Evolutionary conservation across 2,329 filamentous ascomycete genomes (phyloP).

Genomic region (Pestalotiopsis sp.): DNA sequence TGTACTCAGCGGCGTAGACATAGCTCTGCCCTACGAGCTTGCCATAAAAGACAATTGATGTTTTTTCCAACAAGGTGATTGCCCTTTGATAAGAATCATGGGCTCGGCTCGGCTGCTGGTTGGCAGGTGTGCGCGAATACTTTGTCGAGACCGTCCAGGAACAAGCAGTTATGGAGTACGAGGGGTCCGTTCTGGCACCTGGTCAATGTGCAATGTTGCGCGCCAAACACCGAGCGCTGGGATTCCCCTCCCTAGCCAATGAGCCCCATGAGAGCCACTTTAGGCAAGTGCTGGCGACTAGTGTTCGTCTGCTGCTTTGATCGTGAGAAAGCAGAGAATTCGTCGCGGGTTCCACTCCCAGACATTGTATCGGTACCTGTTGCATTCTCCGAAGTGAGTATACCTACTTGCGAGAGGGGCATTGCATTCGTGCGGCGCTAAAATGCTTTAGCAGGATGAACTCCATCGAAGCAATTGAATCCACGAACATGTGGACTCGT

Average conservation of each 20-base stretch:
- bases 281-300: constrained; percentile 11
- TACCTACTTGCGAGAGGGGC: background rate
- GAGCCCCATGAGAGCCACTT: background rate
- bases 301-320: background rate
- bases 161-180: background rate
- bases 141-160: background rate
- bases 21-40: background rate
- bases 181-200: background rate
- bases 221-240: background rate
- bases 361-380: background rate
- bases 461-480: background rate
- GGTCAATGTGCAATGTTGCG: background rate
- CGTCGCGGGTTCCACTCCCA: background rate
- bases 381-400: background rate
- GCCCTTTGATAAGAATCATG: background rate
- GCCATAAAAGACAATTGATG: background rate
- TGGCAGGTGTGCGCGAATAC: background rate
- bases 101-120: background rate
- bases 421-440: background rate
- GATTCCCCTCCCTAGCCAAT: background rate
- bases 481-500: background rate
- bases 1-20: background rate
- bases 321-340: background rate
- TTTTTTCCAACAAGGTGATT: too few relatives aligned
- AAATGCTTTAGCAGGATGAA: background rate